Evolutionary conservation across 306 rosid genomes (phyloP).

Genomic region (Hylodesmum podocarpum): DNA sequence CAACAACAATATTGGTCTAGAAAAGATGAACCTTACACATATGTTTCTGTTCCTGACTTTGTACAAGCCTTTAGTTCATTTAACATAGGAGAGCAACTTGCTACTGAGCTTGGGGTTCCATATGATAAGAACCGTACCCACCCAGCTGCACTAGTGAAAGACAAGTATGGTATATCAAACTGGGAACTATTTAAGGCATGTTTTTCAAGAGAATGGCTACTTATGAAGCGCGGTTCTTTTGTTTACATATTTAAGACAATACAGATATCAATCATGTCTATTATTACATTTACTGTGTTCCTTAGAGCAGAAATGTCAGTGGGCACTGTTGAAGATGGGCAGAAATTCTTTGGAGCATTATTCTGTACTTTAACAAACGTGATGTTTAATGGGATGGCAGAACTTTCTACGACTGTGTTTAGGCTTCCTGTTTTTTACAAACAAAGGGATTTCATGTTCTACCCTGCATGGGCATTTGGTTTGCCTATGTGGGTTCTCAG

Average conservation of each 20-base stretch:
- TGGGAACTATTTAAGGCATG: constrained; percentile 69
- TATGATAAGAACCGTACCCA: constrained; percentile 47
- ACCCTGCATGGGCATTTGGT: constrained; percentile 72
- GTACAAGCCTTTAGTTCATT: constrained; percentile 40
- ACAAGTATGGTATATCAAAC: constrained; percentile 61
- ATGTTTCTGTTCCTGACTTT: constrained; percentile 58
- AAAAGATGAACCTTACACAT: constrained; percentile 49
- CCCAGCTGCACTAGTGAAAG: constrained; percentile 60
- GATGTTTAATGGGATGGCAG: constrained; percentile 77
- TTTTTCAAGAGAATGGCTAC: constrained; percentile 61
- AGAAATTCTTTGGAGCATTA: constrained; percentile 59
- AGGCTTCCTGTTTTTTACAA: constrained; percentile 67
- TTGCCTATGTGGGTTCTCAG: constrained; percentile 66
- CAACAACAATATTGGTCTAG: constrained; percentile 78
- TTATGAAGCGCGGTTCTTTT: constrained; percentile 60
- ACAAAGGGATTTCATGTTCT: constrained; percentile 72
- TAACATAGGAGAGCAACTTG: constrained; percentile 50
- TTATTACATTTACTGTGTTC: constrained; percentile 56
- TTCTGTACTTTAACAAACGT: constrained; percentile 54
- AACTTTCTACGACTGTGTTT: constrained; percentile 47
- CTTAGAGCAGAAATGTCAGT: constrained; percentile 61
- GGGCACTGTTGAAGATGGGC: constrained; percentile 49
- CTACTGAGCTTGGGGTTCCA: constrained; percentile 46
- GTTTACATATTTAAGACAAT: constrained; percentile 54
- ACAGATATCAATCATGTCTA: constrained; percentile 52